phyloP scores from a whole-genome alignment of 306 rosid genomes.

The Prunus campanulata region DNA sequence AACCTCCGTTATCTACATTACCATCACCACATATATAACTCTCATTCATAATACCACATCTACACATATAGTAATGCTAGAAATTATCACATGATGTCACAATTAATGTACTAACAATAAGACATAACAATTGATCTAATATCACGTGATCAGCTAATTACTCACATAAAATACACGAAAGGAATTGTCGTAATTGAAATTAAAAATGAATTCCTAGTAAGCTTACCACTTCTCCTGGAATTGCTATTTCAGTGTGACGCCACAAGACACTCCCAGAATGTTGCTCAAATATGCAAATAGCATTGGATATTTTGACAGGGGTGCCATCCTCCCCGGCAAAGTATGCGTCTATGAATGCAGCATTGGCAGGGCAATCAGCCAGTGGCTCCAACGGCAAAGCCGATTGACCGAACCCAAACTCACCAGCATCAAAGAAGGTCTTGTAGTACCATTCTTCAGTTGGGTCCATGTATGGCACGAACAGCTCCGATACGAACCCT shows the following conservation, averaged over 20 bases:
- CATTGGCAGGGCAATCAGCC: constrained; percentile 56
- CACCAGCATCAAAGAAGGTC: constrained; percentile 52
- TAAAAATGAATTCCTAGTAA: too few relatives aligned
- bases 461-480: constrained; percentile 69
- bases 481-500: constrained; percentile 55
- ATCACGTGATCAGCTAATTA: not conserved
- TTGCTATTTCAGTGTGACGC: constrained; percentile 53
- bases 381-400: constrained; percentile 42
- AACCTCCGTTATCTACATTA: constrained; percentile 47
- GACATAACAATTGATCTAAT: not conserved
- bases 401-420: constrained; percentile 53
- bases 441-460: constrained; percentile 54
- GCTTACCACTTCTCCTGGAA: constrained; percentile 30
- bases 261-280: constrained; percentile 54
- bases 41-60: not conserved
- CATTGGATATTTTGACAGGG: constrained; percentile 42
- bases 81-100: not conserved
- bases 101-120: not conserved
- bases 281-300: constrained; percentile 62
- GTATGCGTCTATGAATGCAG: constrained; percentile 49
- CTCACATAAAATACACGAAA: too few relatives aligned
- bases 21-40: not conserved
- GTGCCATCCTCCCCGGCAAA: constrained; percentile 35
- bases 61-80: not conserved
- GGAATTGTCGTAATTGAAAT: too few relatives aligned